These are phyloP conservation scores for Bacidia rubella DNA, from an alignment of 495 filamentous ascomycete species.

Conservation along the genomic window DNA sequence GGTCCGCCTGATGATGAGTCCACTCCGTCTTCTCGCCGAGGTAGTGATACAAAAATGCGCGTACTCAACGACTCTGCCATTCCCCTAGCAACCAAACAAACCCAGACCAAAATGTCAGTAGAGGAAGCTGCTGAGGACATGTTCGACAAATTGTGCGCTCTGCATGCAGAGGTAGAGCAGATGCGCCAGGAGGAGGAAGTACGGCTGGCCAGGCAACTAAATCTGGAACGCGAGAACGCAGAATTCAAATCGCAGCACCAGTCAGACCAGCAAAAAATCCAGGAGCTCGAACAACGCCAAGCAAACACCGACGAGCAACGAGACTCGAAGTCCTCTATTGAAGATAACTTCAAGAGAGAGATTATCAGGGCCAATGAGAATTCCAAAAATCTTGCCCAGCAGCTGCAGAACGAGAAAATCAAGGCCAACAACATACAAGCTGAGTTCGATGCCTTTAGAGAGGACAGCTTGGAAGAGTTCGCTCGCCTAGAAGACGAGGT, in stretches of 20 bases:
- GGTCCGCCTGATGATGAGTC: slow-evolving; percentile 13
- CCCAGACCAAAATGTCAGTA: slow-evolving; percentile 2
- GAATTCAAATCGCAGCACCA: slow-evolving; percentile 7
- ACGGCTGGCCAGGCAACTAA: not conserved
- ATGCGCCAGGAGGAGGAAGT: slow-evolving; percentile 13
- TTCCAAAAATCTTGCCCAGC: not conserved
- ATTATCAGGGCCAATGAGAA: slow-evolving; percentile 15
- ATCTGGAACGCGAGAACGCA: slow-evolving; percentile 7
- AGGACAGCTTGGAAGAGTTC: not conserved
- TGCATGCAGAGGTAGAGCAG: slow-evolving; percentile 17
- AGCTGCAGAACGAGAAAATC: slow-evolving; percentile 2
- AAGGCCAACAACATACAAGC: not conserved
- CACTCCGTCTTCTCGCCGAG: slow-evolving; percentile 9
- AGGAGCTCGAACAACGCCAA: slow-evolving; percentile 1
- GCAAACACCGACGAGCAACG: not conserved
- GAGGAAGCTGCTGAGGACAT: slow-evolving; percentile 14
- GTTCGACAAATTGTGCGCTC: slow-evolving; percentile 14
- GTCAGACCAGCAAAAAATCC: not conserved
- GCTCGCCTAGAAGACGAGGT: slow-evolving; percentile 6
- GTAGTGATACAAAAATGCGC: not conserved
- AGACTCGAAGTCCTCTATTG: slow-evolving; percentile 4
- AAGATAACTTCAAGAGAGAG: slow-evolving; percentile 15
- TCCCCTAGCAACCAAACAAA: not conserved
- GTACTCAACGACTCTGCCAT: not conserved
- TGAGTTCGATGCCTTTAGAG: slow-evolving; percentile 2